Percentiles rank a stretch among this genome's conserved stretches.
These are phyloP conservation scores for Excoecaria agallocha DNA, from an alignment of 345 rosid species.

Conservation along the genomic window DNA sequence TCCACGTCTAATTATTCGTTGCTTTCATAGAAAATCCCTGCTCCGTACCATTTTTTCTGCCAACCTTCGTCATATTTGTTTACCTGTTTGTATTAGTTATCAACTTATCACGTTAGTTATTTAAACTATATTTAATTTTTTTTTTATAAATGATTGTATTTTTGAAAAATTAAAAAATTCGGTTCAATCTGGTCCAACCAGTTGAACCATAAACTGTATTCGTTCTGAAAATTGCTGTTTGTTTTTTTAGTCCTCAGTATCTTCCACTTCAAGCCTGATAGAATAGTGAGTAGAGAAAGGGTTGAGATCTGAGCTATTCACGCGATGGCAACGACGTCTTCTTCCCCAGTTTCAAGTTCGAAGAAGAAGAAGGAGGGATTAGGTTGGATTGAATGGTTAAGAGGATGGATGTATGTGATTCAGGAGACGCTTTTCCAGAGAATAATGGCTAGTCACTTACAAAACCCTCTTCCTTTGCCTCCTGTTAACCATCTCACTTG, in stretches of 20 bases:
- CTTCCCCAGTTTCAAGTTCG: not conserved
- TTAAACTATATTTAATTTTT: no score
- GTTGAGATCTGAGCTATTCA: not conserved
- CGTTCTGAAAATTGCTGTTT: no score
- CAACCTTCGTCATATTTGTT: constrained; percentile 66
- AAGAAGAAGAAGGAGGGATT: constrained; percentile 59
- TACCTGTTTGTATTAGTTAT: constrained; percentile 52
- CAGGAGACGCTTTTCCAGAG: constrained; percentile 85
- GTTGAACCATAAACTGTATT: no score
- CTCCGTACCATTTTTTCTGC: constrained; percentile 90
- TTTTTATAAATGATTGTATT: no score
- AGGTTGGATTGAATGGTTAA: constrained; percentile 94
- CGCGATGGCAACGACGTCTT: constrained; percentile 3
- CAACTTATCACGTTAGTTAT: no score
- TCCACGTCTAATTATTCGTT: constrained; percentile 79
- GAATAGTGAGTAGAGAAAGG: not conserved
- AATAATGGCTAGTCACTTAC: constrained; percentile 73
- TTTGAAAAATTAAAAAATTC: no score
- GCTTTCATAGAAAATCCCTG: constrained; percentile 83
- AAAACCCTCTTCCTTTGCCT: constrained; percentile 78
- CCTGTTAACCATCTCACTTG: constrained; percentile 70
- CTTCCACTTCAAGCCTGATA: not conserved
- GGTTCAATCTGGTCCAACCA: no score
- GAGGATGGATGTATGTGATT: constrained; percentile 74
- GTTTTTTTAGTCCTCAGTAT: no score